phyloP scores from a whole-genome alignment of 2,329 filamentous ascomycete genomes.

The Rhynchosporium agropyri region DNA sequence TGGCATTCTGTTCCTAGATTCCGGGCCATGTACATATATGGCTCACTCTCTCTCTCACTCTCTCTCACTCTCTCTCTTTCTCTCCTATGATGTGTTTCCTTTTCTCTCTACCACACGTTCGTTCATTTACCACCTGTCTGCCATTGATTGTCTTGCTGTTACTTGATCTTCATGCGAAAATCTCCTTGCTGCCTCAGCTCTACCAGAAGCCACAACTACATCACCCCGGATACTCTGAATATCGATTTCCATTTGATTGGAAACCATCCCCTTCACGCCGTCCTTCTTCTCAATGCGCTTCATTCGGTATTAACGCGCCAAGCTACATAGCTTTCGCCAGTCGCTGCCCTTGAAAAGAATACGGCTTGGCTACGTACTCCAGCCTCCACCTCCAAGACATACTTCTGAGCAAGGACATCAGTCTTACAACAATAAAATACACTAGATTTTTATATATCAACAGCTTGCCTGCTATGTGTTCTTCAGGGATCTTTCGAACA shows the following conservation, averaged over 20 bases:
- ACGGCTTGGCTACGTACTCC: slow-evolving; percentile 6
- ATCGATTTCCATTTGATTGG: neutral
- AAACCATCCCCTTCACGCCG: neutral
- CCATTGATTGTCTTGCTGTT: neutral
- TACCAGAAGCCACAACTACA: slow-evolving; percentile 17
- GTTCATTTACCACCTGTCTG: neutral
- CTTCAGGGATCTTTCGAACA: neutral
- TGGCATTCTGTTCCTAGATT: neutral
- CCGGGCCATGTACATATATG: neutral
- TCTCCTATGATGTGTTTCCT: neutral
- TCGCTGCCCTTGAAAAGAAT: neutral
- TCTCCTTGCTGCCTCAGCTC: slow-evolving; percentile 19
- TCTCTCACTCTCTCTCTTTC: slow-evolving; percentile 5
- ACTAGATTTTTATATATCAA: neutral
- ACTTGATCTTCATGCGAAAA: slow-evolving; percentile 18
- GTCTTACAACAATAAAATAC: neutral
- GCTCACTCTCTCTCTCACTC: neutral
- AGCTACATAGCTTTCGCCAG: neutral
- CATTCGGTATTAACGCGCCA: slow-evolving; percentile 1
- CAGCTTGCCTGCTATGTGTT: slow-evolving; percentile 1
- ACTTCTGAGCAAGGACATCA: slow-evolving; percentile 2
- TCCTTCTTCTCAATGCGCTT: neutral
- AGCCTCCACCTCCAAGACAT: slow-evolving; percentile 9
- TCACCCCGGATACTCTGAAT: slow-evolving; percentile 14
- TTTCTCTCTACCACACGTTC: neutral